These are phyloP conservation scores for Diaporthe citriasiana DNA, from an alignment of 2,329 filamentous ascomycete genomes.

Conservation along the genomic window DNA sequence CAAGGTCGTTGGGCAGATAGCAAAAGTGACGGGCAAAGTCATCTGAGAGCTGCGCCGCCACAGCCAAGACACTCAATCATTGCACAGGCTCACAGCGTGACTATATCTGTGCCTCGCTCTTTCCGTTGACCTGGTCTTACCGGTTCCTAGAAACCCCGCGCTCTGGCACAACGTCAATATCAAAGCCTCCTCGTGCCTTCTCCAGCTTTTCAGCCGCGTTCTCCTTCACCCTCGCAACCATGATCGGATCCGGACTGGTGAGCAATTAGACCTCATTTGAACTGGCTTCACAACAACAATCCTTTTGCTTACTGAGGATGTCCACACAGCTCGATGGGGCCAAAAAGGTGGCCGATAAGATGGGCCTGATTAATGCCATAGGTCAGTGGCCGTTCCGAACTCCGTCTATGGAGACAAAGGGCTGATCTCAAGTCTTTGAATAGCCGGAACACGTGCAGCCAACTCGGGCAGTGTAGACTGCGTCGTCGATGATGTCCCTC, in stretches of 20 bases:
- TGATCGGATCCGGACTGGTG: background rate
- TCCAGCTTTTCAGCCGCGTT: too few species aligned
- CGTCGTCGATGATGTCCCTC: background rate
- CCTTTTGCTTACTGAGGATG: background rate
- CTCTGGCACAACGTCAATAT: background rate
- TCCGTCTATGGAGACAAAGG: background rate
- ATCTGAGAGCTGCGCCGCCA: background rate
- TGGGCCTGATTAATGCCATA: background rate
- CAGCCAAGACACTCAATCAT: background rate
- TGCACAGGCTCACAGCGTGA: background rate
- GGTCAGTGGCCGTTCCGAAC: background rate
- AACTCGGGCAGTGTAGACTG: background rate
- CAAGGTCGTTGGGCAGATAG: background rate
- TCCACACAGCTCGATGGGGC: background rate
- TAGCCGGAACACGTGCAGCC: background rate
- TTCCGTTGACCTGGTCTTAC: background rate
- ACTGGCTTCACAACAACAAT: background rate
- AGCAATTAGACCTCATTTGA: background rate
- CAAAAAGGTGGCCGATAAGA: background rate
- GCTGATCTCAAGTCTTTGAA: background rate
- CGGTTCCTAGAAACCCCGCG: background rate
- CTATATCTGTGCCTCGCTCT: background rate
- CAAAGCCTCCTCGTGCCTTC: background rate
- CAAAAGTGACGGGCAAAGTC: background rate
- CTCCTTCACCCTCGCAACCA: background rate